phyloP scores from a whole-genome alignment of 192 early-diverging fungal genomes.

The Coemansia sp. region DNA sequence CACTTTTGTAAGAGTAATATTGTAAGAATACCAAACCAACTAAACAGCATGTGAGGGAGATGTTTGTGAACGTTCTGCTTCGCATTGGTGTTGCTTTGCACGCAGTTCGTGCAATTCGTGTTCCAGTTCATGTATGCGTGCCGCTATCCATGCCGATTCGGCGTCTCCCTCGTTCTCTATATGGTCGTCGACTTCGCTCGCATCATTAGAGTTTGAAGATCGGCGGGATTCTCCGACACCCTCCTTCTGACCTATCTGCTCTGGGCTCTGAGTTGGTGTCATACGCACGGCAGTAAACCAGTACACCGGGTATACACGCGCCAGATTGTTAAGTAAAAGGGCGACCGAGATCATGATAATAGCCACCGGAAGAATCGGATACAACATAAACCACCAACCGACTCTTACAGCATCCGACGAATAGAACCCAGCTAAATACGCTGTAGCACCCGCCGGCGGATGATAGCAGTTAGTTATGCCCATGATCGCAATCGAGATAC shows the following conservation, averaged over 20 bases:
- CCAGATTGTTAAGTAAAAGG: conserved; percentile 46
- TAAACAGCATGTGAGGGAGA: neutral
- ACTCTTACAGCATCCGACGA: conserved; percentile 27
- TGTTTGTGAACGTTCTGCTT: neutral
- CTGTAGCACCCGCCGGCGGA: conserved; percentile 55
- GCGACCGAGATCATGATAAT: conserved; percentile 42
- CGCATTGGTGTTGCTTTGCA: neutral
- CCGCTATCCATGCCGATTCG: conserved; percentile 31
- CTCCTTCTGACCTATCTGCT: neutral
- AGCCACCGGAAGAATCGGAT: conserved; percentile 40
- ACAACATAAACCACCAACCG: conserved; percentile 57
- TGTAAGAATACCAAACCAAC: neutral
- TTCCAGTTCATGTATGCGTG: conserved; percentile 40
- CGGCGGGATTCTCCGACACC: neutral
- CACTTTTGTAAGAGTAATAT: conserved; percentile 18
- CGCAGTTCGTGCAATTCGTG: conserved; percentile 22
- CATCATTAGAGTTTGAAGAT: neutral
- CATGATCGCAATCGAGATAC: conserved; percentile 47
- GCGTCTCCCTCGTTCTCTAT: conserved; percentile 36
- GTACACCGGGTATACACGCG: conserved; percentile 49
- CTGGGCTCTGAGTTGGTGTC: neutral
- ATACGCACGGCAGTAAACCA: conserved; percentile 47
- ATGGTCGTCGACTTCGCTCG: conserved; percentile 15
- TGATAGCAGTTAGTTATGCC: conserved; percentile 52
- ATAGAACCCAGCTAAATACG: conserved; percentile 40